Conservation (phyloP, 306 rosid genomes). For the Inga oerstediana region DNA sequence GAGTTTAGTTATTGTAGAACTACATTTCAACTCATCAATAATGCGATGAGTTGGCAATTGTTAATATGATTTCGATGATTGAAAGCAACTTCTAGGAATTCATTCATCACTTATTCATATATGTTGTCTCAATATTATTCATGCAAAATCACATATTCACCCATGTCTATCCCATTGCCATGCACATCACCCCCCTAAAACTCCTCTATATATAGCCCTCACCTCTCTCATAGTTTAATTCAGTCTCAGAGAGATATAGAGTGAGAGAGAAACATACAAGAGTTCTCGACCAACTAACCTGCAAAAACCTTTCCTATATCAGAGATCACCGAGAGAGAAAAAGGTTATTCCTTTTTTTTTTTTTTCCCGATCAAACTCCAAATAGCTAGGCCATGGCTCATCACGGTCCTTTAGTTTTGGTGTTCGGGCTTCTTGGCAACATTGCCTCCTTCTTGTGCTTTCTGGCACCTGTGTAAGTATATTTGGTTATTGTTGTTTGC, state of each 20-base stretch:
- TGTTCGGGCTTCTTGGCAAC: slow-evolving; percentile 84
- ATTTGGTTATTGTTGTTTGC: background rate
- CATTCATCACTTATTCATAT: slow-evolving; percentile 31
- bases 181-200: slow-evolving; percentile 28
- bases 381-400: slow-evolving; percentile 36
- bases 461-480: slow-evolving; percentile 86
- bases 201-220: slow-evolving; percentile 51
- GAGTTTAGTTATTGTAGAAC: slow-evolving; percentile 22
- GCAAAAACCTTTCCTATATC: too few species aligned
- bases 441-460: slow-evolving; percentile 76
- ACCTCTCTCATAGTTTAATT: background rate
- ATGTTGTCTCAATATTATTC: slow-evolving; percentile 31
- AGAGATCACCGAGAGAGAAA: too few species aligned
- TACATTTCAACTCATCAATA: slow-evolving; percentile 10
- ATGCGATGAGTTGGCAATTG: slow-evolving; percentile 41
- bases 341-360: too few species aligned
- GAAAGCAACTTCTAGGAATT: slow-evolving; percentile 24
- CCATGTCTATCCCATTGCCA: slow-evolving; percentile 22
- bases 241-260: slow-evolving; percentile 13
- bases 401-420: slow-evolving; percentile 46
- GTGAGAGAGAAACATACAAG: too few species aligned
- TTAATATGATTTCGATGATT: background rate
- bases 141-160: slow-evolving; percentile 28
- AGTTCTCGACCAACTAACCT: too few species aligned
- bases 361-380: background rate